phyloP scores from a whole-genome alignment of 139 green algal genomes.

The Trebouxia sp. region DNA sequence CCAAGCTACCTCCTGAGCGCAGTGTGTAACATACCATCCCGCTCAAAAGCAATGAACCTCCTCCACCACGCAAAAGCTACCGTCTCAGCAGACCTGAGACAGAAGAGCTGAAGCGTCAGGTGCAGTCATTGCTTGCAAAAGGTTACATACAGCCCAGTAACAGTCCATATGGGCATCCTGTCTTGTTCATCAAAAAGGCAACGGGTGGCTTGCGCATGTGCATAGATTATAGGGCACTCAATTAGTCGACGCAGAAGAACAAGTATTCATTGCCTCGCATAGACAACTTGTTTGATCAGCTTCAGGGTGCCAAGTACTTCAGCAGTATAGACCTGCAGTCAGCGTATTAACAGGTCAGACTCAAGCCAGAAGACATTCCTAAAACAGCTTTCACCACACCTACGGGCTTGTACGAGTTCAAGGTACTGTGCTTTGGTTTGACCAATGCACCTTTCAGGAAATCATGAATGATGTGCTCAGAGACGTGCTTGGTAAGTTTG shows the following conservation, averaged over 20 bases:
- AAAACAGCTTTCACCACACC: constrained; percentile 43
- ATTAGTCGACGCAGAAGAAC: constrained; percentile 53
- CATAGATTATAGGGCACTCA: constrained; percentile 60
- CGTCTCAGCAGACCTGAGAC: background rate
- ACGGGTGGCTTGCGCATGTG: constrained; percentile 51
- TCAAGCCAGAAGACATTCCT: constrained; percentile 26
- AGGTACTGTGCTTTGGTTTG: constrained; percentile 46
- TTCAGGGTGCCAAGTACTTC: constrained; percentile 35
- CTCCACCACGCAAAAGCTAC: background rate
- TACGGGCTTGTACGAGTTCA: constrained; percentile 44
- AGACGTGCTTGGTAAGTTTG: background rate
- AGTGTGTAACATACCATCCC: background rate
- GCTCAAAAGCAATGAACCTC: background rate
- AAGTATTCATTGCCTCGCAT: constrained; percentile 50
- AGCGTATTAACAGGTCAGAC: constrained; percentile 38
- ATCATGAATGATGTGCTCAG: constrained; percentile 51
- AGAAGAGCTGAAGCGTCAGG: background rate
- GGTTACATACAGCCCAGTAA: constrained; percentile 33
- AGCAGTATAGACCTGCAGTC: constrained; percentile 28
- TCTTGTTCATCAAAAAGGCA: constrained; percentile 68
- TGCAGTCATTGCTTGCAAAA: constrained; percentile 28
- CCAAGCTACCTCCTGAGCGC: background rate
- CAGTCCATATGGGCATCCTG: constrained; percentile 48
- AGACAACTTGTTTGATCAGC: constrained; percentile 54
- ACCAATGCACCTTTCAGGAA: constrained; percentile 51